A percentile compares a stretch with the other conserved stretches of the same genome.
Conservation (phyloP, 345 rosid species). For the Salix suchowensis region DNA sequence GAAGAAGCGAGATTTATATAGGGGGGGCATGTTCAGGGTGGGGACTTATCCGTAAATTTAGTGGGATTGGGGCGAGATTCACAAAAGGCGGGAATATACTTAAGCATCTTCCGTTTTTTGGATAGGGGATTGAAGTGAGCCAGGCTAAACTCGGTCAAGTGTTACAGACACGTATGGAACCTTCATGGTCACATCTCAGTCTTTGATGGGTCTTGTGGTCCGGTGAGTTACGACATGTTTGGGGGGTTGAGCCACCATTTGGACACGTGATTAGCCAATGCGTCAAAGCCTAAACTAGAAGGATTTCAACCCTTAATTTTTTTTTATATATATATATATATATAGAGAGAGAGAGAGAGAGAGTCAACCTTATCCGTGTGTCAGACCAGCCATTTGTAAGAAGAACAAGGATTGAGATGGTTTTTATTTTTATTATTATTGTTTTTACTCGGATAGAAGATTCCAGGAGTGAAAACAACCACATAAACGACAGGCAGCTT, state of each 20-base stretch:
- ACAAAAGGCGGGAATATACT: slow-evolving; percentile 26
- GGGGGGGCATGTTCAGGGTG: neutral
- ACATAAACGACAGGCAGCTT: too few relatives aligned
- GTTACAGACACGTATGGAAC: neutral
- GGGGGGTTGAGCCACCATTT: neutral
- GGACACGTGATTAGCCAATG: neutral
- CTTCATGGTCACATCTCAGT: neutral
- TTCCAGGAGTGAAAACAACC: too few relatives aligned
- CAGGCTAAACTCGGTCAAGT: neutral
- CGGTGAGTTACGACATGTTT: neutral
- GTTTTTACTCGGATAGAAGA: too few relatives aligned
- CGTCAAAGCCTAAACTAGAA: neutral
- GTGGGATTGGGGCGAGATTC: neutral
- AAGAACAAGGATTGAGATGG: too few relatives aligned
- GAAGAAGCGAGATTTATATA: neutral
- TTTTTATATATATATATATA: too few relatives aligned
- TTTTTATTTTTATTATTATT: too few relatives aligned
- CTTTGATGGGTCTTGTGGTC: neutral
- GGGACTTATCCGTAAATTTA: neutral
- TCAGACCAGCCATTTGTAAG: too few relatives aligned
- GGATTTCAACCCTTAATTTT: neutral
- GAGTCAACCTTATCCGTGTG: too few relatives aligned
- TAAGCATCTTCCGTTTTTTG: slow-evolving; percentile 35
- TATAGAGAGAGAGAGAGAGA: too few relatives aligned
- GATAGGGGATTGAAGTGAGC: slow-evolving; percentile 7